Percentiles rank a stretch among this genome's conserved stretches.
Conservation (phyloP, 257 asterid species). For the Przewalskia tangutica region DNA sequence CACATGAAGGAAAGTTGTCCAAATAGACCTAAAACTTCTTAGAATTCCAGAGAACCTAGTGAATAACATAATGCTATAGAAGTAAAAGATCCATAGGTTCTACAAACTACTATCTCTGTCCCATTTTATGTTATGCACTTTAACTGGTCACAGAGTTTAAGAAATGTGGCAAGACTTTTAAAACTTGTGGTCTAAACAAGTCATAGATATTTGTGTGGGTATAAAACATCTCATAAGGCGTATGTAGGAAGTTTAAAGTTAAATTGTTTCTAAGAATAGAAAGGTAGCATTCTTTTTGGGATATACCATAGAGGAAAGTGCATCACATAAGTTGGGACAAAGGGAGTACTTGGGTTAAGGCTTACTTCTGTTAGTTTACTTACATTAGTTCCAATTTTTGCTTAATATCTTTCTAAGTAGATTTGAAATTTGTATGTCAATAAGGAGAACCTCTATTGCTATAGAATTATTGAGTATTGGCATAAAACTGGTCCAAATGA, state of each 20-base stretch:
- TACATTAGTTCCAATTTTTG: not conserved
- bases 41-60: not conserved
- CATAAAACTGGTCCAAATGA: too few species aligned
- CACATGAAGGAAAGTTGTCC: not conserved
- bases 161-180: not conserved
- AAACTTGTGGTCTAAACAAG: not conserved
- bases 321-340: not conserved
- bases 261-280: not conserved
- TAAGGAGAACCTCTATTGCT: not conserved
- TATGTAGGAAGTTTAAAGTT: not conserved
- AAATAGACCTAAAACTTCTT: not conserved
- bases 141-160: not conserved
- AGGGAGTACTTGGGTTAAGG: not conserved
- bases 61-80: not conserved
- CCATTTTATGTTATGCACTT: not conserved
- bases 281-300: not conserved
- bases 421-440: not conserved
- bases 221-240: not conserved
- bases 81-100: not conserved
- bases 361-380: not conserved
- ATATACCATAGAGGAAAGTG: not conserved
- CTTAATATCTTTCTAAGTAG: not conserved
- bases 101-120: not conserved
- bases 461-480: not conserved
- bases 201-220: not conserved